Conservation (phyloP, 2,329 filamentous ascomycete species). For the Aspergillus pseudoglaucus region DNA sequence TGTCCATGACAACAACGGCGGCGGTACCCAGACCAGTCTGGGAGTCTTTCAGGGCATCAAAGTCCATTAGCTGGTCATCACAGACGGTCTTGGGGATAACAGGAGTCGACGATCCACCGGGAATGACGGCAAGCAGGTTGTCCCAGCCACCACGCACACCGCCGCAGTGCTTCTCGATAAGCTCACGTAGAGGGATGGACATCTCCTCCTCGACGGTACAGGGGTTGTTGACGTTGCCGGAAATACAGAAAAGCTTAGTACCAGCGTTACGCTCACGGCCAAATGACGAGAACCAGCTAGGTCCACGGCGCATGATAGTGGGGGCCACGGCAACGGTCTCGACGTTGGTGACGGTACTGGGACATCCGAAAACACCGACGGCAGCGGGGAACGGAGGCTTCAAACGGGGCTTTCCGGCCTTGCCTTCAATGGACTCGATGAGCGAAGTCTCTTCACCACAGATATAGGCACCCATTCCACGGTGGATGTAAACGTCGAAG, state of each 20-base stretch:
- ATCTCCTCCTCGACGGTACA: slow-evolving; percentile 98
- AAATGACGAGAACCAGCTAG: slow-evolving; percentile 86
- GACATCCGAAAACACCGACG: slow-evolving; percentile 95
- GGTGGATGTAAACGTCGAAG: slow-evolving; percentile 95
- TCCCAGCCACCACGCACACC: slow-evolving; percentile 97
- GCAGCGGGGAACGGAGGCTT: slow-evolving; percentile 98
- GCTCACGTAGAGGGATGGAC: slow-evolving; percentile 90
- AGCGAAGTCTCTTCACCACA: slow-evolving; percentile 97
- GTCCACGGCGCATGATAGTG: slow-evolving; percentile 89
- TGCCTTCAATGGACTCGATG: slow-evolving; percentile 96
- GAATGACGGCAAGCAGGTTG: slow-evolving; percentile 90
- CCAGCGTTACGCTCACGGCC: slow-evolving; percentile 94
- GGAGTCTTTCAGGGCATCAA: slow-evolving; percentile 94
- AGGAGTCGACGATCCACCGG: slow-evolving; percentile 92
- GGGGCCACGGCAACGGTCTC: slow-evolving; percentile 94
- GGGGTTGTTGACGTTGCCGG: slow-evolving; percentile 97
- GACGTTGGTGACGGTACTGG: slow-evolving; percentile 95
- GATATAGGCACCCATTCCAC: slow-evolving; percentile 94
- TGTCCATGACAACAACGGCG: slow-evolving; percentile 98
- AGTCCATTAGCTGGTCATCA: slow-evolving; percentile 97
- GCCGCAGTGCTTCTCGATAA: slow-evolving; percentile 97
- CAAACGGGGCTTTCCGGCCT: slow-evolving; percentile 94
- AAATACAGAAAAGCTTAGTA: slow-evolving; percentile 98
- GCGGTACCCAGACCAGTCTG: slow-evolving; percentile 96
- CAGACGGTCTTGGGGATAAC: slow-evolving; percentile 86